A percentile compares a stretch with the other conserved stretches of the same genome.
These are phyloP conservation scores for Lupinus albus DNA, from an alignment of 306 rosid genomes.

Conservation along the genomic window DNA sequence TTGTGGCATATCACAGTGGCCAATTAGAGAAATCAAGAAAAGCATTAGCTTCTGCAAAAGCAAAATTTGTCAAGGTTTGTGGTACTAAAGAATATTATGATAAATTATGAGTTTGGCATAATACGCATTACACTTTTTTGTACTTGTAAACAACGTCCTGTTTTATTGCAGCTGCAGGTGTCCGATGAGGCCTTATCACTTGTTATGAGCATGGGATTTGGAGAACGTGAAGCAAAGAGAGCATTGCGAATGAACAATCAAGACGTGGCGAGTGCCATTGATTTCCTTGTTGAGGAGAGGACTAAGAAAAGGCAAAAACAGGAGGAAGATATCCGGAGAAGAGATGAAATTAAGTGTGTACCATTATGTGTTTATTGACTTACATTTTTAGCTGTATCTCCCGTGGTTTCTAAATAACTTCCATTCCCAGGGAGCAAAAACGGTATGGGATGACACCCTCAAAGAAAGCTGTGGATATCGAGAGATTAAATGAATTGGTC, in stretches of 20 bases:
- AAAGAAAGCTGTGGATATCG: constrained; percentile 82
- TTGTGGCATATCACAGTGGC: constrained; percentile 84
- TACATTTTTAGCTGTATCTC: constrained; percentile 19
- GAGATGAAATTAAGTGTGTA: constrained; percentile 66
- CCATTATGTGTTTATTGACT: constrained; percentile 27
- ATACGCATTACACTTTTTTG: not conserved
- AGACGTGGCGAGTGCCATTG: constrained; percentile 77
- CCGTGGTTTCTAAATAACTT: constrained; percentile 34
- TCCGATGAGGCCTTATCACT: constrained; percentile 82
- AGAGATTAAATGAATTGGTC: constrained; percentile 68
- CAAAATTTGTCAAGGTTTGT: constrained; percentile 65
- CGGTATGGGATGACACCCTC: constrained; percentile 68
- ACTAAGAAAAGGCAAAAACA: constrained; percentile 54
- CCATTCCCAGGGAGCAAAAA: constrained; percentile 73
- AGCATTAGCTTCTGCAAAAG: constrained; percentile 65
- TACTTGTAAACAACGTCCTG: constrained; percentile 21
- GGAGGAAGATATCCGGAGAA: constrained; percentile 63
- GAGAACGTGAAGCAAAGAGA: constrained; percentile 69
- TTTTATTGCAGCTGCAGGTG: constrained; percentile 74
- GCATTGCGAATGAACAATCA: constrained; percentile 89
- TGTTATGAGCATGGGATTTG: constrained; percentile 87
- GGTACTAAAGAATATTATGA: not conserved
- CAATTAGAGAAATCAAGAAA: constrained; percentile 66
- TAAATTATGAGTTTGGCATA: constrained; percentile 7
- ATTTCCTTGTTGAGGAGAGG: constrained; percentile 78